These are phyloP conservation scores for Hypomyces perniciosus DNA, from an alignment of 2,329 filamentous ascomycete genomes.

Conservation along the genomic window DNA sequence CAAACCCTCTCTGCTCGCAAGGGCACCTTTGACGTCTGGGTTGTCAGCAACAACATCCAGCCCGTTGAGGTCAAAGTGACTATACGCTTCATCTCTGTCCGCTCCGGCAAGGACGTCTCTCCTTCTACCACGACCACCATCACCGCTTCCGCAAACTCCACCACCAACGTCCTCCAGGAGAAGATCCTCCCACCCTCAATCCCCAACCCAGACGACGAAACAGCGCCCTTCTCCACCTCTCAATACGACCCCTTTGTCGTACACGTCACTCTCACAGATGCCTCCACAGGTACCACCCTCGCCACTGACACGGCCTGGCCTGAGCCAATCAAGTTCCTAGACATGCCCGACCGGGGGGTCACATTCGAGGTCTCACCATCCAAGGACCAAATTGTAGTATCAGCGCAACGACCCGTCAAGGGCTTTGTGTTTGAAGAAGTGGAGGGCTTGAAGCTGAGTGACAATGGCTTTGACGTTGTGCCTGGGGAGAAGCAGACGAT, in stretches of 20 bases:
- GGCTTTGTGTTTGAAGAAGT: conserved; percentile 49
- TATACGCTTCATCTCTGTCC: conserved; percentile 37
- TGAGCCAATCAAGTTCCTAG: conserved; percentile 55
- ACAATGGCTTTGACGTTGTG: conserved; percentile 54
- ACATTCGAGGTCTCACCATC: conserved; percentile 25
- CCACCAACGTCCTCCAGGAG: conserved; percentile 29
- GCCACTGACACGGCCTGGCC: conserved; percentile 53
- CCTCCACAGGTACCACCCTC: conserved; percentile 29
- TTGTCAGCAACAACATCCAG: conserved; percentile 28
- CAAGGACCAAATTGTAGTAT: conserved; percentile 22
- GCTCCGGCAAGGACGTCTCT: conserved; percentile 31
- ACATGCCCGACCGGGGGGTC: conserved; percentile 37
- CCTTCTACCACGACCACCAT: conserved; percentile 20
- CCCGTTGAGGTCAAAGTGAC: conserved; percentile 22
- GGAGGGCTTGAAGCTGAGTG: conserved; percentile 40
- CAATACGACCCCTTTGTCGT: conserved; percentile 43
- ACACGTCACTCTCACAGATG: conserved; percentile 34
- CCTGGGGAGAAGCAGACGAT: conserved; percentile 36
- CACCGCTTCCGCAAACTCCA: conserved; percentile 29
- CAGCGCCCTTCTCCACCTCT: conserved; percentile 25
- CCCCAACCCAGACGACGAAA: conserved; percentile 2
- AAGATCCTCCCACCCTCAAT: conserved; percentile 10
- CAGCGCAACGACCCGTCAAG: conserved; percentile 46
- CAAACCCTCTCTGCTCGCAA: conserved; percentile 31
- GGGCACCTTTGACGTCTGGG: conserved; percentile 37